Evolutionary conservation across 177 flowering plant species (phyloP).

Genomic region (Telopea speciosissima): DNA sequence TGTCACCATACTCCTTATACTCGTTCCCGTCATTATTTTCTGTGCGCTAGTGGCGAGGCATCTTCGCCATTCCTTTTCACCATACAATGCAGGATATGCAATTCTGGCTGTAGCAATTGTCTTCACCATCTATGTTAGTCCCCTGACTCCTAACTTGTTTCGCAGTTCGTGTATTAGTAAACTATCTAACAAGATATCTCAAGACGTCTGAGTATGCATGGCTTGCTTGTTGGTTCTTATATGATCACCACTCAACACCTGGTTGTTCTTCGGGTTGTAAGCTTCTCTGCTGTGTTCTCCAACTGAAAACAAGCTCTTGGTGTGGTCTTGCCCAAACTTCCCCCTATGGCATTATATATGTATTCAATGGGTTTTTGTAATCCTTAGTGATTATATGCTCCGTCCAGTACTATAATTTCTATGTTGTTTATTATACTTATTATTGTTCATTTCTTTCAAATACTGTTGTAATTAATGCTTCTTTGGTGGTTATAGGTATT

Average conservation of each 20-base stretch:
- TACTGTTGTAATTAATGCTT: background rate
- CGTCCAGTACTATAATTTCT: no score
- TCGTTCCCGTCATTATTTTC: constrained; percentile 59
- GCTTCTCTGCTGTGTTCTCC: background rate
- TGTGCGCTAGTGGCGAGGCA: constrained; percentile 83
- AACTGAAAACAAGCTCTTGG: background rate
- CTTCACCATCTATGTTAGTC: constrained; percentile 68
- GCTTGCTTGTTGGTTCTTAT: background rate
- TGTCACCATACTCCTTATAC: constrained; percentile 67
- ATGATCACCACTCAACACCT: background rate
- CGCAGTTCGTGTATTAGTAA: background rate
- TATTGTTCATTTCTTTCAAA: background rate
- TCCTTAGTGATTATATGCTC: no score
- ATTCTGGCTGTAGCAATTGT: constrained; percentile 63
- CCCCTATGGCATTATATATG: background rate
- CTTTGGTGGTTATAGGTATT: constrained; percentile 38
- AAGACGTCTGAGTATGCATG: background rate
- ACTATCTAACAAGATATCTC: background rate
- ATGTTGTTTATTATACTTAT: no score
- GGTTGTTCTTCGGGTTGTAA: background rate
- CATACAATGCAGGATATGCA: constrained; percentile 72
- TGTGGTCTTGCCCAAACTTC: background rate
- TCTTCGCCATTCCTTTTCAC: constrained; percentile 59
- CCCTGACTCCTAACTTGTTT: constrained; percentile 9
- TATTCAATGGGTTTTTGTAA: background rate